Base-by-base conservation (phyloP, 768 basidiomycete species). In the Coprinellus aureogranulatus region DNA sequence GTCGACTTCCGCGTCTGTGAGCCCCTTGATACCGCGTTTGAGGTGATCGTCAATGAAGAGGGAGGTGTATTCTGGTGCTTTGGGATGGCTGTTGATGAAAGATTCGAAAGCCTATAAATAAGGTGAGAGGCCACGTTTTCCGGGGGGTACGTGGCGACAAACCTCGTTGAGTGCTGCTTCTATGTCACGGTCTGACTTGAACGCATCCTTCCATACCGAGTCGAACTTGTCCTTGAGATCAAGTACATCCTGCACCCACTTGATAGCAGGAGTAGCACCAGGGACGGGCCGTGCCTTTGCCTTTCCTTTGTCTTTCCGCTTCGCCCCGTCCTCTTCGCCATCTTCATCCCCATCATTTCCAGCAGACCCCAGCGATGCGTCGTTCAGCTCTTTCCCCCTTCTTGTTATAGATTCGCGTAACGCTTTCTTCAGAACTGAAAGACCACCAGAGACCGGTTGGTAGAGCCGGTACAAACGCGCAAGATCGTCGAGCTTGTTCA, bases 11-110 rank as follows among this genome's bases (percentile, higher is more conserved):
- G 81, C 77, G 58, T 98, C 97, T 26, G 91, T 85, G 95, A 97
- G 95, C 55, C 94, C 93, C 76, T 93, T 97, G 28, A 98, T 79
- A 0, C 96, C 96, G 66, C 94, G 92, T 73, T 89, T 94, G 23
- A 99, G 80, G 68, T 98, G 88, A 59, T 98, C 95, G 65, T 99
- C 97, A 58, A 99, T 94, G 72, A 92, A 99, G 51, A 99, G 74
- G 3, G 97, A 98, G 41, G 98, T 92, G 68, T 86, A 98, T 67
- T 99, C 97, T 6, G 97, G 88, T 18, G 92, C 85, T 64, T 91
- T 90, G 37, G 85, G 82, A 65, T 97, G 93, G 22, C 78, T 72
- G 72, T 98, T 98, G 68, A 98, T 85, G 70, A 98, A 97, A 1
- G 85, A 81, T 71, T 89, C 87, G 67, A 98, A 98, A 0, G 94